A percentile compares a stretch with the other conserved stretches of the same genome.
phyloP scores from a whole-genome alignment of 805 yeast genomes.

The Suhomyces sp. region DNA sequence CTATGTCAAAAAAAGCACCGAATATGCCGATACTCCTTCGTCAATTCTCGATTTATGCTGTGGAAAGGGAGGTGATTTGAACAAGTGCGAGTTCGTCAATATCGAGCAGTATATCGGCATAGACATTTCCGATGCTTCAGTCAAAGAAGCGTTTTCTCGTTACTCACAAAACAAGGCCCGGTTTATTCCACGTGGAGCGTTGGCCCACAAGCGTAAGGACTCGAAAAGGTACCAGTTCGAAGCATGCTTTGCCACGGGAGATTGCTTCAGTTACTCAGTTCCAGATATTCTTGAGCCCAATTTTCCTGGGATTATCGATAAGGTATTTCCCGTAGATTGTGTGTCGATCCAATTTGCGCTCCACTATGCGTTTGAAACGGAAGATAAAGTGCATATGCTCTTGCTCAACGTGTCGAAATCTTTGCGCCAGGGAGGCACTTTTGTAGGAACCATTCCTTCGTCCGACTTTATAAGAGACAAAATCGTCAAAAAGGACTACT shows the following conservation, averaged over 20 bases:
- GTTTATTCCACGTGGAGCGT: slow-evolving; percentile 27
- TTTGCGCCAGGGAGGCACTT: slow-evolving; percentile 76
- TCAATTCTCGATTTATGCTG: slow-evolving; percentile 84
- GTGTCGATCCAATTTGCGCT: slow-evolving; percentile 90
- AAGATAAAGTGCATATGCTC: slow-evolving; percentile 69
- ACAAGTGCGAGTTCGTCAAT: slow-evolving; percentile 77
- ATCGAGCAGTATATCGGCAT: slow-evolving; percentile 81
- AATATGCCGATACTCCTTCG: slow-evolving; percentile 20
- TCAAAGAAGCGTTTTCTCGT: slow-evolving; percentile 78
- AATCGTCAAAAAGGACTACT: slow-evolving; percentile 45
- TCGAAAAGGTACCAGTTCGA: slow-evolving; percentile 59
- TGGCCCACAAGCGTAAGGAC: slow-evolving; percentile 21
- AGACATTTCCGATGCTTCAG: slow-evolving; percentile 87
- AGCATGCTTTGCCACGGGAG: slow-evolving; percentile 87
- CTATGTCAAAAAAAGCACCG: slow-evolving; percentile 41
- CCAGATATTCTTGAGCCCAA: slow-evolving; percentile 63
- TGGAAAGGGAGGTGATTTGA: slow-evolving; percentile 97
- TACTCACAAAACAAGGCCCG: slow-evolving; percentile 52
- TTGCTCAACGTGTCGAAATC: slow-evolving; percentile 74
- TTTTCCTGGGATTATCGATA: slow-evolving; percentile 58
- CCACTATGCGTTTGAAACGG: slow-evolving; percentile 92
- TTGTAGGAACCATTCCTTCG: slow-evolving; percentile 93
- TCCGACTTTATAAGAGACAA: slow-evolving; percentile 77
- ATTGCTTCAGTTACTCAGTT: slow-evolving; percentile 72
- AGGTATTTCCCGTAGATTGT: slow-evolving; percentile 76